Base-by-base conservation (phyloP, 306 rosid genomes). In the Dalbergia cochinchinensis region DNA sequence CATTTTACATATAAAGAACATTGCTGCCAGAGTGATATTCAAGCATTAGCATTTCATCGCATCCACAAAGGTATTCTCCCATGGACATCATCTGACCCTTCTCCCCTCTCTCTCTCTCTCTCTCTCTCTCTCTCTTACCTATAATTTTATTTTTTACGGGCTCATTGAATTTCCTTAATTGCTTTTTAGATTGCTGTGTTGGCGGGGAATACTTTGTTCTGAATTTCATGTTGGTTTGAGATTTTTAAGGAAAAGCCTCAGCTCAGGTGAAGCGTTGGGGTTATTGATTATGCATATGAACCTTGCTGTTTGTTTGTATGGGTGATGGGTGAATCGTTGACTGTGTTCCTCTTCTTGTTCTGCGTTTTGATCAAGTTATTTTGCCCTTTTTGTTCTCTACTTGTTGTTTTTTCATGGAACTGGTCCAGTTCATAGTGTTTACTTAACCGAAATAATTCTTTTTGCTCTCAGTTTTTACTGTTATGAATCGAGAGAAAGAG, bases 381-480 rank as follows among this genome's bases (percentile, higher is more conserved):
- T 13, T n/a, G 5, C 20, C 20, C 13, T 37, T 77, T 13, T 71
- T n/a, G 31, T 26, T n/a, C 12, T 61, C 44, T 48, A 15, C 20
- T 70, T 69, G 19, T 19, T 54, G 10, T 7, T 51, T 3, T 39
- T 57, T 80, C 62, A 55, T 55, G 16, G 26, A 47, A 37, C 63
- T 62, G 18, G 20, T 77, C 16, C 9, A 11, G 22, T 9, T 78
- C 59, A 72, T 58, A 51, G 59, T 34, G 53, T 61, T 77, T 48
- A 66, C 67, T 51, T 14, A 71, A 48, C 64, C 64, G 7, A 18
- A 22, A 3, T 42, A 13, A 48, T 44, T 26, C n/a, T 48, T 11
- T 15, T 47, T 69, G 26, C 11, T 34, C 58, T 59, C 34, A 71
- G 14, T 9, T 72, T 44, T 66, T 51, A 8, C 39, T 48, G n/a